These are phyloP conservation scores for Cyberlindnera mycetangii DNA, from an alignment of 805 yeast genomes.

Conservation along the genomic window DNA sequence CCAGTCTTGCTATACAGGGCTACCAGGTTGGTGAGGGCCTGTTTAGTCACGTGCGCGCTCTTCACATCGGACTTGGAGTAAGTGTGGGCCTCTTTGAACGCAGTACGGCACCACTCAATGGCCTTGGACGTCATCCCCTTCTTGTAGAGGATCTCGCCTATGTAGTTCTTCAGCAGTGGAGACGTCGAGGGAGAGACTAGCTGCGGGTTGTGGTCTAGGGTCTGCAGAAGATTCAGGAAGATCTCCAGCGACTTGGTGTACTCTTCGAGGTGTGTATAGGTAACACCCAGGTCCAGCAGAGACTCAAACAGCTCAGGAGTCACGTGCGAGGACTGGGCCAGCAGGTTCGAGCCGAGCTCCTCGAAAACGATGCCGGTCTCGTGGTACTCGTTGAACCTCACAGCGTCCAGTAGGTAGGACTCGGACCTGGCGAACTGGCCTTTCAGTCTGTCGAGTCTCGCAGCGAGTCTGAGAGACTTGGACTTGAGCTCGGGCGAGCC, in stretches of 20 bases:
- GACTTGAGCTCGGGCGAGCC: constrained; percentile 25
- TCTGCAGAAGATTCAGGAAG: constrained; percentile 30
- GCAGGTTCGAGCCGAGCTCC: constrained; percentile 18
- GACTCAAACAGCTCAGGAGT: constrained; percentile 24
- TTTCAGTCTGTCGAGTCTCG: constrained; percentile 29
- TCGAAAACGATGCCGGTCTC: constrained; percentile 19
- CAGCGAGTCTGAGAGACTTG: constrained; percentile 35
- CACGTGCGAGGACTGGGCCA: constrained; percentile 14
- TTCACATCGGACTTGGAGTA: constrained; percentile 32
- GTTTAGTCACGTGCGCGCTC: constrained; percentile 37
- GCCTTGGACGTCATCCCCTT: constrained; percentile 33
- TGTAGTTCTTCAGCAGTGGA: constrained; percentile 39
- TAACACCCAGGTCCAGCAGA: constrained; percentile 26
- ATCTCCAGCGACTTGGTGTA: constrained; percentile 32
- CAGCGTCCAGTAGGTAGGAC: constrained; percentile 29
- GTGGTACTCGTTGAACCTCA: constrained; percentile 26
- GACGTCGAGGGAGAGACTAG: background rate
- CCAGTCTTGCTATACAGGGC: constrained; percentile 16
- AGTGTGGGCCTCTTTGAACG: constrained; percentile 33
- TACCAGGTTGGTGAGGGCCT: constrained; percentile 34
- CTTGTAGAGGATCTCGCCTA: constrained; percentile 42
- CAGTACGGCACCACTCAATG: constrained; percentile 39
- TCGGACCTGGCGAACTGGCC: constrained; percentile 28
- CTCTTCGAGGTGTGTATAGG: constrained; percentile 21
- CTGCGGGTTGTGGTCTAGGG: constrained; percentile 8